A percentile compares a stretch with the other conserved stretches of the same genome.
Evolutionary conservation across 2,329 filamentous ascomycete species (phyloP).

Genomic region (Diplodia intermedia): DNA sequence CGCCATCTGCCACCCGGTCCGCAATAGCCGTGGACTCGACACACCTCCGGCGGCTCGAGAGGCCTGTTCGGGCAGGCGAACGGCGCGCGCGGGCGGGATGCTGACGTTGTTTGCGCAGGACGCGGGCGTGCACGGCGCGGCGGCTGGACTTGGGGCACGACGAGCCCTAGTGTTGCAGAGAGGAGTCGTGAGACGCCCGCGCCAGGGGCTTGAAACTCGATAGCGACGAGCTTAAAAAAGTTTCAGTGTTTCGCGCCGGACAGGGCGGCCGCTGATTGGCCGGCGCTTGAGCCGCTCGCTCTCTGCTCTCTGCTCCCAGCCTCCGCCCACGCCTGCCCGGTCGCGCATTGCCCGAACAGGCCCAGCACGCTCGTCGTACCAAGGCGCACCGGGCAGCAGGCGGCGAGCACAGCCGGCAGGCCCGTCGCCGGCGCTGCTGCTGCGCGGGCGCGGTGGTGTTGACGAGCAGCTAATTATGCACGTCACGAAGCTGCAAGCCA

Average conservation of each 20-base stretch:
- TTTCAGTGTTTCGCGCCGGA: constrained; percentile 28
- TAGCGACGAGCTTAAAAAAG: constrained; percentile 31
- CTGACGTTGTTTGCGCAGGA: constrained; percentile 22
- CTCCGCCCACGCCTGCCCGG: constrained; percentile 19
- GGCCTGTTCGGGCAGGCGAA: constrained; percentile 21
- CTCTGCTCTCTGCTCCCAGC: constrained; percentile 20
- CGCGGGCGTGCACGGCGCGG: constrained; percentile 22
- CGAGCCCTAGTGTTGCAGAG: constrained; percentile 30
- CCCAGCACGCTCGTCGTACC: constrained; percentile 21
- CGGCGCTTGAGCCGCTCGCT: constrained; percentile 31
- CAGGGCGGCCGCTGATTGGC: constrained; percentile 25
- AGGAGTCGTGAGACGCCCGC: constrained; percentile 27
- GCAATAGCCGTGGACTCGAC: constrained; percentile 11
- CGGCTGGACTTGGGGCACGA: constrained; percentile 32
- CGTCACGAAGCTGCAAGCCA: constrained; percentile 31
- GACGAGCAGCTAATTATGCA: constrained; percentile 32
- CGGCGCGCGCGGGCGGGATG: constrained; percentile 15
- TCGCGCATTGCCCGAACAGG: constrained; percentile 30
- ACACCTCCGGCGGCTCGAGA: background rate
- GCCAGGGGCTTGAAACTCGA: constrained; percentile 31
- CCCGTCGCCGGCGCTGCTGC: background rate
- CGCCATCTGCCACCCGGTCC: constrained; percentile 1
- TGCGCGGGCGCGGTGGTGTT: constrained; percentile 20
- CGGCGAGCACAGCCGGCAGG: constrained; percentile 24
- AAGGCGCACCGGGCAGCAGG: constrained; percentile 25